A percentile compares a stretch with the other conserved stretches of the same genome.
Conservation (phyloP, 2,329 filamentous ascomycete genomes). For the Exophiala lecanii-corni region DNA sequence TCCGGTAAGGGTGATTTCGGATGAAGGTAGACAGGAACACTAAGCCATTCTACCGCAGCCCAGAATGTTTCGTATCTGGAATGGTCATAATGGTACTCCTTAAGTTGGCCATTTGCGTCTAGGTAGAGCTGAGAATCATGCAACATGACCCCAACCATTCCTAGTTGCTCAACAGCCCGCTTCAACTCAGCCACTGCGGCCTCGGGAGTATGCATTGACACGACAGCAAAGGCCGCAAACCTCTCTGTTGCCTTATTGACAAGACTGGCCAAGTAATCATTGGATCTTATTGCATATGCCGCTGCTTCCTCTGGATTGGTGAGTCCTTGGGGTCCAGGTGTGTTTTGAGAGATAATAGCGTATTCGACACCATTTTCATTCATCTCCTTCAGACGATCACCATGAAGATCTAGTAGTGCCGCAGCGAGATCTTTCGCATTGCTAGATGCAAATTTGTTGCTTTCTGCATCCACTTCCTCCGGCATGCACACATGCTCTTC, state of each 20-base stretch:
- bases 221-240: constrained; percentile 42
- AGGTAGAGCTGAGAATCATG: constrained; percentile 55
- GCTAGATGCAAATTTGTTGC: constrained; percentile 5
- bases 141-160: constrained; percentile 59
- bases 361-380: constrained; percentile 26
- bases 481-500: constrained; percentile 16
- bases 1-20: constrained; percentile 39
- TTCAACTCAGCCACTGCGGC: constrained; percentile 35
- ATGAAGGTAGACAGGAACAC: constrained; percentile 24
- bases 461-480: neutral
- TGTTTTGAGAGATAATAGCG: constrained; percentile 24
- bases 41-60: constrained; percentile 13
- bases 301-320: constrained; percentile 21
- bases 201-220: constrained; percentile 35
- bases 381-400: constrained; percentile 12
- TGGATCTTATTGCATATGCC: constrained; percentile 21
- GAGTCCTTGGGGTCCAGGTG: constrained; percentile 25
- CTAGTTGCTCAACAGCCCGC: constrained; percentile 46
- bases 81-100: constrained; percentile 46
- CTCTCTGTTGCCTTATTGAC: constrained; percentile 34
- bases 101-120: neutral
- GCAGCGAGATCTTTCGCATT: constrained; percentile 4
- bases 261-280: constrained; percentile 23
- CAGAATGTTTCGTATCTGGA: constrained; percentile 50
- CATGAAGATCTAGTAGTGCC: constrained; percentile 8